Conservation (phyloP, 2,329 filamentous ascomycete species). For the Apiospora arundinis region DNA sequence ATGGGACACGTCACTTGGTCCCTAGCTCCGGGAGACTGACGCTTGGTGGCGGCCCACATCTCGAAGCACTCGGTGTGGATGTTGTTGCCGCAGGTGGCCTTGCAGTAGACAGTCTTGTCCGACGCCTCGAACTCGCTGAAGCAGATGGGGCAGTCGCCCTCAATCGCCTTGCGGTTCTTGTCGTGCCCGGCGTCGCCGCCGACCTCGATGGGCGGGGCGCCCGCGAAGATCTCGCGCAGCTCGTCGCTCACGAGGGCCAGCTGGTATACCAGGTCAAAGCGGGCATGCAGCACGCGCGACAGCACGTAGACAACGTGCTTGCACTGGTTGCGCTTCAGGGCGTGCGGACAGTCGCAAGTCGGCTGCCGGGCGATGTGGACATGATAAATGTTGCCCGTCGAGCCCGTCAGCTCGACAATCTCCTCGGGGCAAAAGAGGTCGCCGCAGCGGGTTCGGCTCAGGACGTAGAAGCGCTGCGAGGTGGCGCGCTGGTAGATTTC, state of each 20-base stretch:
- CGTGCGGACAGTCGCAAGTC: constrained; percentile 63
- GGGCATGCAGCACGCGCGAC: constrained; percentile 63
- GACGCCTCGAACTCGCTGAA: constrained; percentile 46
- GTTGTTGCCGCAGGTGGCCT: constrained; percentile 60
- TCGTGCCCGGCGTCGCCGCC: constrained; percentile 36
- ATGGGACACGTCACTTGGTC: constrained; percentile 64
- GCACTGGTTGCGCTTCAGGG: constrained; percentile 61
- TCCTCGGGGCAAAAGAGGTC: constrained; percentile 53
- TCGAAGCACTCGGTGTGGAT: constrained; percentile 60
- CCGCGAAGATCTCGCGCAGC: constrained; percentile 62
- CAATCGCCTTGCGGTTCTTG: constrained; percentile 54
- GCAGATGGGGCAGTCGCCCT: constrained; percentile 65
- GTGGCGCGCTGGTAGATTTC: constrained; percentile 19
- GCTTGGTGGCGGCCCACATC: constrained; percentile 59
- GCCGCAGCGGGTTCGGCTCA: constrained; percentile 46
- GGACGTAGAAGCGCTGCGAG: constrained; percentile 49
- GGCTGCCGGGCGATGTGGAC: constrained; percentile 59
- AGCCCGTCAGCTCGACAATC: constrained; percentile 64
- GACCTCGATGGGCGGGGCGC: constrained; percentile 57
- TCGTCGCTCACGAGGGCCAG: constrained; percentile 65
- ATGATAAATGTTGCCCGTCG: constrained; percentile 70
- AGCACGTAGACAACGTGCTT: constrained; percentile 71
- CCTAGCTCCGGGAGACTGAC: constrained; percentile 33
- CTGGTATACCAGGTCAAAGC: constrained; percentile 64
- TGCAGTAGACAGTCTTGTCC: constrained; percentile 56